Base-by-base conservation (phyloP, 257 asterid species). In the Solanum appendiculatum region DNA sequence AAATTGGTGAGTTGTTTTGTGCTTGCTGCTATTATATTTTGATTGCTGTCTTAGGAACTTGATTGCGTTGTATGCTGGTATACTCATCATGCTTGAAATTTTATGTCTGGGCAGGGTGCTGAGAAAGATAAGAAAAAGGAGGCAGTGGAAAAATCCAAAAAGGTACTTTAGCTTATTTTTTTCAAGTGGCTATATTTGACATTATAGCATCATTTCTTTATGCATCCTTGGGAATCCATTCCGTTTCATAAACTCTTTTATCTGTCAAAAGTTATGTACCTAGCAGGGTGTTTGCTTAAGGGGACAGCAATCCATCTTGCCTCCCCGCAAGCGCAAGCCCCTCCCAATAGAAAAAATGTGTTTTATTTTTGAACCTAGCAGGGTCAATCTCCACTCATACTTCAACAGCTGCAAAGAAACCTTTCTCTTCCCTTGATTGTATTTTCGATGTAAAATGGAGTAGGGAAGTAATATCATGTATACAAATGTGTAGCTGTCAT, bases 1-100 rank as follows among this genome's bases (percentile, higher is more conserved):
- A 94, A 93, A 90, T 89, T 94, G 94, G 97, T 93, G 86, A 90
- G 85, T 87, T 63, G 3, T 56, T 9, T 9, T 68, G 39, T 42
- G 78, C 0, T 20, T 15, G 60, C 60, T 15, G 25, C 84, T 27
- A 3, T 25, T 16, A 69, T 42, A 29, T 68, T 69, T 69, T 60
- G 40, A 54, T 54, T 18, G 31, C 60, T 20, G 4, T 83, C 16
- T 83, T 27, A 8, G 20, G 39, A 51, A 39, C 36, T 18, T 44
- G 14, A 36, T 11, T 34, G n/a, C 70, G 39, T 18, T 16, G 1
- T 20, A 25, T 34, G 84, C 27, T 25, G 3, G 40, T 48, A 39
- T 64, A 21, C 27, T 69, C 31, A 36, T 64, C 63, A 48, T 37
- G 20, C 12, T 14, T 84, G 64, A 15, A 25, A 3, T 27, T 31